Percentiles rank a stretch among this genome's conserved stretches.
These are phyloP conservation scores for Casuarina cunninghamiana DNA, from an alignment of 306 rosid species.

Conservation along the genomic window DNA sequence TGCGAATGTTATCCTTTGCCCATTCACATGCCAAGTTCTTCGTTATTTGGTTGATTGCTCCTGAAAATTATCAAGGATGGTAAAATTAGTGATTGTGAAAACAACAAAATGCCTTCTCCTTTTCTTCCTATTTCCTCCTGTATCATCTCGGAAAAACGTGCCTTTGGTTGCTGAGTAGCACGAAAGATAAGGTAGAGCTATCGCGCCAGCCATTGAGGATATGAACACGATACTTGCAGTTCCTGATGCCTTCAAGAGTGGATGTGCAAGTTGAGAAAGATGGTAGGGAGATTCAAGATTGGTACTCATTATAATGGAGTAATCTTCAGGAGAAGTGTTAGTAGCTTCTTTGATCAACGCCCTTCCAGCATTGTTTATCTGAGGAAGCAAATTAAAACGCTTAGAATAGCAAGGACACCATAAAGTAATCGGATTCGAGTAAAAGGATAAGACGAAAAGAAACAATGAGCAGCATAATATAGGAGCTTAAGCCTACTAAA, in stretches of 20 bases:
- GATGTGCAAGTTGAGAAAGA: constrained; percentile 44
- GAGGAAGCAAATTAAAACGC: not conserved
- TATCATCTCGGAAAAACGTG: not conserved
- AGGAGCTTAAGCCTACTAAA: no score
- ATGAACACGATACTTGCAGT: constrained; percentile 45
- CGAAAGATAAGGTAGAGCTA: constrained; percentile 37
- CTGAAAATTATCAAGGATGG: constrained; percentile 25
- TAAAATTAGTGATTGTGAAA: not conserved
- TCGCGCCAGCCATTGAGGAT: constrained; percentile 47
- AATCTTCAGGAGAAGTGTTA: constrained; percentile 25
- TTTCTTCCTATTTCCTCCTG: not conserved
- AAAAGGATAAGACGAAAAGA: no score
- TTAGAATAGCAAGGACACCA: no score
- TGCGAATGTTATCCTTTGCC: constrained; percentile 64
- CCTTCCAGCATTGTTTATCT: constrained; percentile 39
- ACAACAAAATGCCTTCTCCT: not conserved
- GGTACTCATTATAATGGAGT: constrained; percentile 26
- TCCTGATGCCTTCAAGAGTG: constrained; percentile 49
- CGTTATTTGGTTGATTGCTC: constrained; percentile 58
- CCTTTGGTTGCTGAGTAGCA: constrained; percentile 67
- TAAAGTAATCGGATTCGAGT: no score
- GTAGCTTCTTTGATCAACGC: constrained; percentile 6
- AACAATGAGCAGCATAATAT: no score
- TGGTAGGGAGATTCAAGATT: constrained; percentile 42
- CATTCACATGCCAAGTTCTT: constrained; percentile 70